Conservation (phyloP, 768 basidiomycete species). For the Panellus pusillus region DNA sequence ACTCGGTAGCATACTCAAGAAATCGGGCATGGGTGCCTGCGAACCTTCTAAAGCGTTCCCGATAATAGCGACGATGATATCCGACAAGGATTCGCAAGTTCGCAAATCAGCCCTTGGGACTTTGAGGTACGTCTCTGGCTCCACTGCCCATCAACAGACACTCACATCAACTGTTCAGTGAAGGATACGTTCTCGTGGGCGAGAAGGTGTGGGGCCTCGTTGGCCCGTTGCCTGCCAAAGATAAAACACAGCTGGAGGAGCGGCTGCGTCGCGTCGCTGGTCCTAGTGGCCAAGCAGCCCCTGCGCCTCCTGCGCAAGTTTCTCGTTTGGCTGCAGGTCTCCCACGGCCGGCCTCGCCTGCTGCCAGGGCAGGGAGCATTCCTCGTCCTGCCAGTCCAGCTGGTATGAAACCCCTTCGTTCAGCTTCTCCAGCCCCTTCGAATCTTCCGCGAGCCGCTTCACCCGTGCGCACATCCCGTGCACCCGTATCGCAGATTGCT, state of each 20-base stretch:
- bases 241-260: conserved; percentile 91
- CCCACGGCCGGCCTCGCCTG: conserved; percentile 53
- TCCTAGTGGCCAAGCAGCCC: conserved; percentile 48
- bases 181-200: conserved; percentile 79
- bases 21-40: conserved; percentile 79
- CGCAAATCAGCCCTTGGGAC: conserved; percentile 83
- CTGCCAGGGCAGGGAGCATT: conserved; percentile 43
- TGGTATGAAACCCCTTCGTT: conserved; percentile 22
- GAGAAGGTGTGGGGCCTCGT: conserved; percentile 84
- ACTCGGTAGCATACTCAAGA: conserved; percentile 71
- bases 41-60: conserved; percentile 83
- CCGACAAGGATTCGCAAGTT: conserved; percentile 87
- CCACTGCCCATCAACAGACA: conserved; percentile 2
- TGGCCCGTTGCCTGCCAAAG: conserved; percentile 75
- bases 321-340: conserved; percentile 51
- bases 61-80: conserved; percentile 72
- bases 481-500: conserved; percentile 26
- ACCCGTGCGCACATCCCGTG: conserved; percentile 37
- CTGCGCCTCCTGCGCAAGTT: conserved; percentile 47
- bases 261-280: conserved; percentile 80
- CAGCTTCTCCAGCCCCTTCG: conserved; percentile 43
- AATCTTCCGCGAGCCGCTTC: conserved; percentile 40
- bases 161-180: conserved; percentile 44
- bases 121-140: conserved; percentile 60
- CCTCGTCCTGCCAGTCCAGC: conserved; percentile 53